These are phyloP conservation scores for Papiliotrema terrestris DNA, from an alignment of 1,284 basidiomycete species.

Conservation along the genomic window DNA sequence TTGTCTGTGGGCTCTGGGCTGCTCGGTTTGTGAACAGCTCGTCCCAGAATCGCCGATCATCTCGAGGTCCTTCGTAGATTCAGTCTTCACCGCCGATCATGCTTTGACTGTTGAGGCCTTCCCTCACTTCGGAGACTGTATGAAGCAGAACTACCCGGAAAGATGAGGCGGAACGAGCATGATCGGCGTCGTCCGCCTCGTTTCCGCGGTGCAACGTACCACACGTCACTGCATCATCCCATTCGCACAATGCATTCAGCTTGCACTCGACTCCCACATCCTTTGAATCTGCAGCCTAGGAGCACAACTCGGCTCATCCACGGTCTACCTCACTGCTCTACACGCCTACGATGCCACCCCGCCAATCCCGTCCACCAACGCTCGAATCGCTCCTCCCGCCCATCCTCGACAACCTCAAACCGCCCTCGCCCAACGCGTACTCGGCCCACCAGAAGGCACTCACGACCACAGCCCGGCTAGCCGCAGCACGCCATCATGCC, in stretches of 20 bases:
- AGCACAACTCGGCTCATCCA: too few relatives aligned
- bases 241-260: background rate
- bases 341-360: slow-evolving; percentile 48
- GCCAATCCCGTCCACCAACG: slow-evolving; percentile 31
- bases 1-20: too few relatives aligned
- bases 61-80: too few relatives aligned
- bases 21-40: too few relatives aligned
- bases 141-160: too few relatives aligned
- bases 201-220: background rate
- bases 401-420: slow-evolving; percentile 39
- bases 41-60: too few relatives aligned
- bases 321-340: too few relatives aligned
- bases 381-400: slow-evolving; percentile 44
- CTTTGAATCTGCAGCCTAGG: too few relatives aligned
- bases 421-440: slow-evolving; percentile 59
- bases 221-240: background rate
- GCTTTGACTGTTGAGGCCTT: too few relatives aligned
- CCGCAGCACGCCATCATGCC: slow-evolving; percentile 69
- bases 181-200: background rate
- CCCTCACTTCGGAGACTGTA: too few relatives aligned
- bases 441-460: slow-evolving; percentile 92
- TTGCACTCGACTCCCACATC: background rate
- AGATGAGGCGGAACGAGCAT: too few relatives aligned
- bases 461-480: slow-evolving; percentile 83
- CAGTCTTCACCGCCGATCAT: too few relatives aligned